Evolutionary conservation across 1,139 yeast species (phyloP), one percentile per base, ranked within the genome.

Genomic region (Diutina scorzettiae): DNA sequence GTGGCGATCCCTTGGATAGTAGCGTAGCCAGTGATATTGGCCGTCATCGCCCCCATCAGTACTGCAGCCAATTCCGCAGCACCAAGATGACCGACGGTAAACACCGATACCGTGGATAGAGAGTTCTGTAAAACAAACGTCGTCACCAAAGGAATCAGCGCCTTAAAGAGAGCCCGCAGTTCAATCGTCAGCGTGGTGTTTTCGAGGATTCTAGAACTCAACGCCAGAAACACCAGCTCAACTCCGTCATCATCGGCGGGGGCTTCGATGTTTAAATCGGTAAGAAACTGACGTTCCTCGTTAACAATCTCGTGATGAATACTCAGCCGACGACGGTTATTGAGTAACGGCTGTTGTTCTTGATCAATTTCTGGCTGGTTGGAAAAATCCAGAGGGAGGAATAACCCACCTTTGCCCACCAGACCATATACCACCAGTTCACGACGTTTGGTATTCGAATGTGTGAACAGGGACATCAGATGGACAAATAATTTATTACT

Each of bases 31-130:
- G 78, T 69, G 39, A 75, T 74, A 48, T 73, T 74, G 3, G 77
- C 76, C 11, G 78, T 71, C 80, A 75, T 75, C 3, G 78, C 68
- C n/a, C 80, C 80, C 63, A 75, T 64, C 2, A 77, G 70, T 17
- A 74, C 78, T 3, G 80, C 80, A 3, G 79, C 80, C 45, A 75
- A 63, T 44, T 75, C 78, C 23, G 71, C 66, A 1, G 78, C 72
- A 7, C 80, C 78, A 33, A 75, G 60, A 48, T 73, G 79, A 14
- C 81, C 81, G 24, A 76, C 80, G 18, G 71, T 67, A 49, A 76
- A 71, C 7, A 76, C 76, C 1, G 79, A 73, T 16, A 74, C 76
- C 1, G 78, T 73, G 8, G 78, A 69, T 18, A 76, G 57, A 1
- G 81, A 74, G 48, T 71, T 71, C 51, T 76, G 78, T 39, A 76